Base-by-base conservation (phyloP, 2,329 filamentous ascomycete species). In the Colletotrichum truncatum region DNA sequence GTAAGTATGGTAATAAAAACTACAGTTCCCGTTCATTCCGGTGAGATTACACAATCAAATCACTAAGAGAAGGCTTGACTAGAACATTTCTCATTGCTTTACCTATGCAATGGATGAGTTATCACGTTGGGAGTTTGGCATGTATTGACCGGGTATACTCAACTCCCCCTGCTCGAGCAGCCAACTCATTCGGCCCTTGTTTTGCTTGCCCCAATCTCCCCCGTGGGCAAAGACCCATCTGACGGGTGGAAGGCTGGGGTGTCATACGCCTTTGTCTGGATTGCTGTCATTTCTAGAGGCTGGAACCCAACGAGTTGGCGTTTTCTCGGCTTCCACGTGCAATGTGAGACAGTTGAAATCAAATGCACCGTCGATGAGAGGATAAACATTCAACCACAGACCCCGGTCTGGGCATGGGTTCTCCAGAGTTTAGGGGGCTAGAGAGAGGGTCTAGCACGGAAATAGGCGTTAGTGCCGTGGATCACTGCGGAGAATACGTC, bases 321-420 rank as follows among this genome's bases (percentile, higher is more conserved):
- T 1, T 16, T 28, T 30, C 26, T 30, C 51, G 23, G 21, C 16
- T 51, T 26, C 63, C 57, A 66, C 57, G 49, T 66, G 63, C 49
- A 51, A 62, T 55, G 62, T 21, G 34, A 62, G 28, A 56, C 34
- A 45, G 49, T 23, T 21, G 36, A 56, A 52, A 32, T 41, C 23
- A 43, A 62, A 62, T 56, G 45, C 34, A n/a, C 23, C 18, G 23
- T 18, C 28, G 57, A 49, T 56, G 9, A 51, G n/a, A 51, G 63
- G 63, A 66, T 66, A 66, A 66, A 66, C 4, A 25, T 66, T 66
- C 63, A 63, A 38, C 57, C 63, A 6, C 3, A 2, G 14, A 18
- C 43, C 63, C 63, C 26, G 34, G 43, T 43, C 43, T 56, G 14
- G 34, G 30, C 63, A 62, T 43, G 63, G 63, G 49, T 66, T 66